Base-by-base conservation (phyloP, 2,329 filamentous ascomycete genomes). In the Pseudocercospora crystallina region DNA sequence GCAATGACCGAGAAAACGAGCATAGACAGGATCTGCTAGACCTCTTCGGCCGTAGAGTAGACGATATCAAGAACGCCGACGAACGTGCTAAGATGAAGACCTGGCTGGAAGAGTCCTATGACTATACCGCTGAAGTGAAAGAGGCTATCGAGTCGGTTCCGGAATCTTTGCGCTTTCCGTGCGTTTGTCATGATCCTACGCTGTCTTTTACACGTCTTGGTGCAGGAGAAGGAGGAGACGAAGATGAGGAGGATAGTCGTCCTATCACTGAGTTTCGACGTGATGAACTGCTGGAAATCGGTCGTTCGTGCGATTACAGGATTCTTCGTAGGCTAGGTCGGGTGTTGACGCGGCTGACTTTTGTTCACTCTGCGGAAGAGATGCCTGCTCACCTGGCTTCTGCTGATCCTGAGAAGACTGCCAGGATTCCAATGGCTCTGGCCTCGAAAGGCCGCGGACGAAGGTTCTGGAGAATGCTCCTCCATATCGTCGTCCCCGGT, bases 401-500 rank as follows among this genome's bases (percentile, higher is more conserved):
- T 32, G 35, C 53, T 11, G 30, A 43, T 38, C 45, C 39, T 37
- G 43, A 33, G 10, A 31, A 43, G 2, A n/a, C 47, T n/a, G 15
- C 43, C 3, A 52, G 29, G 12, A 49, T 56, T 35, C 53, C 53
- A 8, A 35, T 56, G 14, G 49, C 53, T 7, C 45, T 56, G 14
- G 53, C 43, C 3, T 26, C 14, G 4, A 49, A 53, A 40, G 33
- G 49, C 20, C 32, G 49, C 39, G 17, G 41, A 5, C 53, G 49
- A 8, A 37, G 38, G 15, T 49, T 56, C 37, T 56, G 53, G 53
- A 32, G 37, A 9, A 49, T 56, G 5, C 33, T 56, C 13, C 49
- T 56, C 8, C 53, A 56, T 17, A 53, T 56, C 32, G 53, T 56
- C 13, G 53, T 56, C 26, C 53, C 53, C 12, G 53, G 53, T 12